Percentiles rank a stretch among this genome's conserved stretches.
Evolutionary conservation across 2,329 filamentous ascomycete species (phyloP).

Genomic region (Phyllosticta citrichinensis): DNA sequence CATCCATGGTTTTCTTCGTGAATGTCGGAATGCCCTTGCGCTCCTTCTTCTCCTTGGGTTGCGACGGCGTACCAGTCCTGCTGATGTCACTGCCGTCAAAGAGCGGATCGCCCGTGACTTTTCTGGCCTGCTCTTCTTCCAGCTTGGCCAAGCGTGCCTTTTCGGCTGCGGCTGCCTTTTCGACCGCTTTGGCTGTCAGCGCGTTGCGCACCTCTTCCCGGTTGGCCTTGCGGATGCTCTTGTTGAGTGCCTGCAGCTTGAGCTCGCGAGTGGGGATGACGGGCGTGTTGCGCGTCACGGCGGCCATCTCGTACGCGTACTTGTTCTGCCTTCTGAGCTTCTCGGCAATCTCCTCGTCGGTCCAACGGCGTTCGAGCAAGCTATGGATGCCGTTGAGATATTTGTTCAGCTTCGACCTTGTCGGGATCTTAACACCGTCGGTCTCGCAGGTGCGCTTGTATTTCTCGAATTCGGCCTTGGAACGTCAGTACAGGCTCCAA

Average conservation of each 20-base stretch:
- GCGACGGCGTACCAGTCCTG: constrained; percentile 39
- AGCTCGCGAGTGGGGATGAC: constrained; percentile 53
- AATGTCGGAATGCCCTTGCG: constrained; percentile 54
- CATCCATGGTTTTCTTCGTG: constrained; percentile 69
- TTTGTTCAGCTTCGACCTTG: constrained; percentile 54
- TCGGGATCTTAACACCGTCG: constrained; percentile 64
- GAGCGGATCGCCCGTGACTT: constrained; percentile 39
- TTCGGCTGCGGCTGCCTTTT: constrained; percentile 31
- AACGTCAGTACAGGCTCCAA: neutral
- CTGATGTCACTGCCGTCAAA: constrained; percentile 37
- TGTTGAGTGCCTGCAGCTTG: constrained; percentile 72
- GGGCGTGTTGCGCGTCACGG: constrained; percentile 46
- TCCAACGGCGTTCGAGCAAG: constrained; percentile 72
- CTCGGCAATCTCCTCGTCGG: constrained; percentile 68
- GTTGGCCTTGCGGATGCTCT: constrained; percentile 73
- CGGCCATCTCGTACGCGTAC: constrained; percentile 52
- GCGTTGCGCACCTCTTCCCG: constrained; percentile 85
- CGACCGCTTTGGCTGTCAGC: constrained; percentile 51
- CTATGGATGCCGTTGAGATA: constrained; percentile 76
- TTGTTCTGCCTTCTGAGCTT: constrained; percentile 60
- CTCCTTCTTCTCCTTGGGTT: constrained; percentile 41
- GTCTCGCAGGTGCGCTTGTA: constrained; percentile 61
- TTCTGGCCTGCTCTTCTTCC: constrained; percentile 46
- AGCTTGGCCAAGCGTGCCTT: constrained; percentile 24
- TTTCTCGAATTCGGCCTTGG: constrained; percentile 65